Evolutionary conservation across 305 asterid species (phyloP), one percentile per base, ranked within the genome.

Genomic region (Fraxinus velutina): DNA sequence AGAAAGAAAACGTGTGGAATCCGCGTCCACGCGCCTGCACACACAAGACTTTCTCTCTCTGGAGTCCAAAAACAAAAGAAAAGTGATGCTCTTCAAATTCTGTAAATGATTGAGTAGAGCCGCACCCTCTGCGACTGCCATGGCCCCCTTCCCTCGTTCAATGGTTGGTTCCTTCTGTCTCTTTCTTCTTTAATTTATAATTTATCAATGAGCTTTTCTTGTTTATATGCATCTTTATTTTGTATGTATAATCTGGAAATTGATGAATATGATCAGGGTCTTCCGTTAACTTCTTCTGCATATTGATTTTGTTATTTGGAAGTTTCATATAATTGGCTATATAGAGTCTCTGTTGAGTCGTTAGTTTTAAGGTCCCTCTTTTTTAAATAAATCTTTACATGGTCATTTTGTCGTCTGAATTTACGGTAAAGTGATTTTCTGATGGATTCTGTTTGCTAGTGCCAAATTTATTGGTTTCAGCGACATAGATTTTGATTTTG

Each of bases 111-210:
- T 84, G 47, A 81, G 82, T 81, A 83, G 91, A 88, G 82, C 88
- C 34, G 86, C 86, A 52, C 89, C 93, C 39, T 88, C 89, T 87
- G 90, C 91, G 85, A 92, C 89, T 87, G 90, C 91, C 86, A 92
- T 93, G 96, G 89, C 89, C 82, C 86, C 97, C 90, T 83, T 93
- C 90, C 92, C 95, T 78, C 90, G 93, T 86, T 76, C 93, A n/a
- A 82, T 85, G 95, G 94, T 90, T 79, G 78, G 82, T 30, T n/a
- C 30, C 66, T 39, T 76, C 22, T 8, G 7, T 70, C 72, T 19
- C 19, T 39, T 3, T 13, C 12, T 27, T 64, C 27, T 82, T 77
- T 3, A 21, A 57, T 29, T 64, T 12, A 62, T 33, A 55, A 27
- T 76, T 36, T 42, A 22, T 73, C 24, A 2, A 17, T 30, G 19